Base-by-base conservation (phyloP, 192 early-diverging fungal genomes). In the Thamnidium elegans region DNA sequence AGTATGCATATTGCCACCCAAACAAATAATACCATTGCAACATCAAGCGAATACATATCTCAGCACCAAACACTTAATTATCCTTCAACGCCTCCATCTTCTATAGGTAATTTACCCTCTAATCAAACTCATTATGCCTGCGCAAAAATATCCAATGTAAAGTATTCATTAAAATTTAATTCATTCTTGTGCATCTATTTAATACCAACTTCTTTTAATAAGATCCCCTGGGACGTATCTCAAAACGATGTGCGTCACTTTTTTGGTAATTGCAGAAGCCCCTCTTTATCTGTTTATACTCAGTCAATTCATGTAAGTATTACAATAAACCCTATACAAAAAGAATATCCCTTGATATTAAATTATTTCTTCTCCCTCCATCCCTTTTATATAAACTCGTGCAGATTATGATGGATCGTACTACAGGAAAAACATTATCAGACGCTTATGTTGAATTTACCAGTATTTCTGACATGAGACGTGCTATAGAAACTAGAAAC, bases 391-490 rank as follows among this genome's bases (percentile, higher is more conserved):
- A 26, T 52, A 1, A 21, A 31, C 7, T 36, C 13, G 46, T 19
- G 17, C 46, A 86, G 70, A 82, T 85, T 42, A 67, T 82, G 60
- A 82, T 84, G 78, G 82, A 84, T 64, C 73, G 86, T 43, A 66
- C 76, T 3, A 86, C 87, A n/a, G 90, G 90, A 10, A 90, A 90
- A 62, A 91, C 87, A 0, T 78, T 82, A 53, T 82, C 84, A 44
- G 86, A 88, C 58, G 82, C 81, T 2, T 91, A 81, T 72, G 67
- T 90, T 32, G 89, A 90, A 64, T 78, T 92, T 34, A 56, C 78
- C 6, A 83, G 75, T 3, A 45, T 59, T 8, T 70, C 55, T 7
- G 83, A 90, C 32, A 79, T 87, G 13, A 72, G 75, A 39, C 70
- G 62, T 30, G 85, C 86, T 0, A 71, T 88, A 8, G 79, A 86